A percentile compares a stretch with the other conserved stretches of the same genome.
These are phyloP conservation scores for Albophoma yamanashiensis DNA, from an alignment of 2,329 filamentous ascomycete genomes.

Conservation along the genomic window DNA sequence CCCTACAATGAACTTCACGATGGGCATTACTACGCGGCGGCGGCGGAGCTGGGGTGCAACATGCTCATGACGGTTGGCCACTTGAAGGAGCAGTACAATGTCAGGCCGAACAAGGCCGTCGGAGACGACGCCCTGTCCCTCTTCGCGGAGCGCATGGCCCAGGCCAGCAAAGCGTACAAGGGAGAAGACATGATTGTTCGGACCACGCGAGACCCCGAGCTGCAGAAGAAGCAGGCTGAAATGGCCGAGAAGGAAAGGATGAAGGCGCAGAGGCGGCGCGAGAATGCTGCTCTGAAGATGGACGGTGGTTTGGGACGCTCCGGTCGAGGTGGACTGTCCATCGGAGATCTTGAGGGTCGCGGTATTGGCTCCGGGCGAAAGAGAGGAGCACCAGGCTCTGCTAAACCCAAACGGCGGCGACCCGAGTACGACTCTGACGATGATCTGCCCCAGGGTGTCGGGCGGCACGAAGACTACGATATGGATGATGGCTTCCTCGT, in stretches of 20 bases:
- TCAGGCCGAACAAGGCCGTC: slow-evolving; percentile 55
- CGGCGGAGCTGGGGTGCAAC: slow-evolving; percentile 57
- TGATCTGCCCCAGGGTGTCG: slow-evolving; percentile 50
- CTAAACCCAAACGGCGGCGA: slow-evolving; percentile 41
- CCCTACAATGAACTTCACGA: slow-evolving; percentile 58
- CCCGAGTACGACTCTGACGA: slow-evolving; percentile 70
- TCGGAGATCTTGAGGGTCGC: slow-evolving; percentile 58
- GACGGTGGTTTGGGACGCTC: slow-evolving; percentile 43
- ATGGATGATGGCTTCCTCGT: slow-evolving; percentile 72
- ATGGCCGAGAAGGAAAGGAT: slow-evolving; percentile 63
- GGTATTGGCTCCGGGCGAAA: slow-evolving; percentile 41
- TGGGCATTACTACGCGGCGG: slow-evolving; percentile 65
- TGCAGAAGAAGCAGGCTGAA: slow-evolving; percentile 64
- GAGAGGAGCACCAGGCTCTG: slow-evolving; percentile 36
- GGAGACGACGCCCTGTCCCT: slow-evolving; percentile 62
- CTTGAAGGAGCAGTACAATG: slow-evolving; percentile 60
- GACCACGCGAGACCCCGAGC: slow-evolving; percentile 63
- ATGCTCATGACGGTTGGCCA: slow-evolving; percentile 66
- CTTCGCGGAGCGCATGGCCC: slow-evolving; percentile 56
- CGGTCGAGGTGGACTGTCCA: slow-evolving; percentile 49
- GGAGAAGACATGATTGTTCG: slow-evolving; percentile 57
- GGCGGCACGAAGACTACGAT: slow-evolving; percentile 65
- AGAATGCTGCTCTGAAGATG: slow-evolving; percentile 56
- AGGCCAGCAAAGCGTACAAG: slow-evolving; percentile 45
- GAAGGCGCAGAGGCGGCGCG: slow-evolving; percentile 53